These are phyloP conservation scores for Fistulifera pelliculosa DNA, from an alignment of 108 stramenopile genomes.

Conservation along the genomic window DNA sequence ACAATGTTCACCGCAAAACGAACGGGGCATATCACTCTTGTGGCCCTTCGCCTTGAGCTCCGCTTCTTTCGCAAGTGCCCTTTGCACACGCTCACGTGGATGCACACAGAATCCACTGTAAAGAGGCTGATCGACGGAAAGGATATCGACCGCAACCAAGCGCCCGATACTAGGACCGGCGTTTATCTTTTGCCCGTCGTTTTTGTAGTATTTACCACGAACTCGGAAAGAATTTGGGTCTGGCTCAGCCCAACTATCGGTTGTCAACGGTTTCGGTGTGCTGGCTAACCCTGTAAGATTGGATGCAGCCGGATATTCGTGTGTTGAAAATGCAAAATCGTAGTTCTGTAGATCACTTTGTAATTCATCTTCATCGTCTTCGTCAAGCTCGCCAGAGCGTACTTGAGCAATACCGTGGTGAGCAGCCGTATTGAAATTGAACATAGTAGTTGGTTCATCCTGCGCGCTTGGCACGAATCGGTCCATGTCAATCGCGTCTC, in stretches of 20 bases:
- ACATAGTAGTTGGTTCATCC: slow-evolving; percentile 10
- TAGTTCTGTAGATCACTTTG: slow-evolving; percentile 20
- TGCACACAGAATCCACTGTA: slow-evolving; percentile 69
- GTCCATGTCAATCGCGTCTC: slow-evolving; percentile 60
- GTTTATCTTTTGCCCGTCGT: slow-evolving; percentile 64
- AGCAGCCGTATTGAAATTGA: background rate
- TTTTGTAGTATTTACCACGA: slow-evolving; percentile 74
- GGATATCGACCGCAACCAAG: slow-evolving; percentile 77
- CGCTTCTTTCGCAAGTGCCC: slow-evolving; percentile 45
- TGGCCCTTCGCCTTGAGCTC: slow-evolving; percentile 27
- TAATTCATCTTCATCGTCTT: background rate
- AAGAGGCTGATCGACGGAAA: slow-evolving; percentile 57
- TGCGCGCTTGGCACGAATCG: slow-evolving; percentile 57
- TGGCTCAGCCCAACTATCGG: slow-evolving; percentile 68
- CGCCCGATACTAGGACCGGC: slow-evolving; percentile 75
- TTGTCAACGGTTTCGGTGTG: slow-evolving; percentile 20
- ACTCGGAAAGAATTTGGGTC: slow-evolving; percentile 83
- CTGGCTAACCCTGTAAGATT: slow-evolving; percentile 1
- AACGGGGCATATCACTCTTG: slow-evolving; percentile 62
- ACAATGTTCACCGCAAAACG: slow-evolving; percentile 72
- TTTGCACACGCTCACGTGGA: slow-evolving; percentile 76
- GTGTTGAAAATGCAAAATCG: slow-evolving; percentile 25
- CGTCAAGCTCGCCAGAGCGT: background rate
- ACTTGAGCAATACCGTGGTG: background rate
- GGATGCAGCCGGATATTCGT: background rate